Evolutionary conservation across 371 early-diverging fungal genomes (phyloP), one percentile per base, ranked within the genome.

Genomic region (Fennellomyces sp.): DNA sequence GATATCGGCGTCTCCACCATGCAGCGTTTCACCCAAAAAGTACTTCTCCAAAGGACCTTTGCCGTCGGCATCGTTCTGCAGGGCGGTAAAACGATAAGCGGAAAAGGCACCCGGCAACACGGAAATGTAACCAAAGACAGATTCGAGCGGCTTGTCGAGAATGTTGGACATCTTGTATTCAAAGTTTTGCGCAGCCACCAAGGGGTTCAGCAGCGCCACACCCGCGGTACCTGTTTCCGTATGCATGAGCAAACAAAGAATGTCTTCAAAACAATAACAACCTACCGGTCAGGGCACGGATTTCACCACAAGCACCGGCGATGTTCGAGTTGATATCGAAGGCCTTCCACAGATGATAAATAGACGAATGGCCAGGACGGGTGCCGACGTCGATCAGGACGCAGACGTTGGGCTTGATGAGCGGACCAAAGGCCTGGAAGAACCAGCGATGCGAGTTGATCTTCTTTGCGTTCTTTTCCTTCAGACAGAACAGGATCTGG

Each of bases 391-490:
- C 94, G 41, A 94, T 70, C 56, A 92, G 73, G 15, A 91, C 84
- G 72, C 89, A 89, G 25, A 92, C 87, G 58, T 91, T 83, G 17
- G 94, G 94, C 12, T 84, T 67, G 39, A 94, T 49, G 25, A 90
- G 65, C 7, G 83, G 86, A n/a, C 92, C 89, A 70, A 94, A 89
- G 0, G 92, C 92, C 66, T 91, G 91, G 70, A 92, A 92, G 78
- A 92, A 91, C 94, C 94, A 94, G 56, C 91, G 88, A 78, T 94
- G 94, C 19, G 91, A 91, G 73, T 94, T 94, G 72, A 94, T 88
- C 76, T 91, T 85, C 63, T 88, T 88, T 56, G 77, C 72, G 41
- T 85, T 87, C 64, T 84, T 82, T 66, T 86, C 86, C 77, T 94
- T 94, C 28, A 94, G 70, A 67, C 89, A 90, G 62, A 92, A 92